Evolutionary conservation across 768 basidiomycete genomes (phyloP).

Genomic region (Macrolepiota fuliginosa): DNA sequence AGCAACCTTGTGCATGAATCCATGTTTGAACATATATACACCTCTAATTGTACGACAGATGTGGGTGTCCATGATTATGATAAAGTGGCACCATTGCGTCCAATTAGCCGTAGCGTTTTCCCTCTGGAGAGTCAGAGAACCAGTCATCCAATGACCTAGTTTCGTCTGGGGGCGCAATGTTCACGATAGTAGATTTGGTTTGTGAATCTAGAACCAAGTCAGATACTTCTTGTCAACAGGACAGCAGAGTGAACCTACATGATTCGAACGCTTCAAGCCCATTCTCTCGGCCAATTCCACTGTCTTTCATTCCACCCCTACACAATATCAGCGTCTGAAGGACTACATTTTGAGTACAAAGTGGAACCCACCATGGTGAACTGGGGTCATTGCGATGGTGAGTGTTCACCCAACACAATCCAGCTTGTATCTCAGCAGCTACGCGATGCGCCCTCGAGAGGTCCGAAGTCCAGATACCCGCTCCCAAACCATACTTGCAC

Average conservation of each 20-base stretch:
- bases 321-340: neutral
- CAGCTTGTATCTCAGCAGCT: constrained; percentile 65
- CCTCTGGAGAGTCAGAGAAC: constrained; percentile 59
- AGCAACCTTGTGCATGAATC: neutral
- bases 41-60: constrained; percentile 13
- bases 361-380: constrained; percentile 68
- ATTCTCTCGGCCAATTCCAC: constrained; percentile 85
- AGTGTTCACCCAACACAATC: constrained; percentile 86
- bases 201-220: constrained; percentile 59
- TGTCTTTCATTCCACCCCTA: constrained; percentile 90
- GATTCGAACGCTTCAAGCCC: constrained; percentile 78
- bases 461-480: constrained; percentile 77
- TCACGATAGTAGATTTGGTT: constrained; percentile 79
- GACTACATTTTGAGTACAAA: neutral
- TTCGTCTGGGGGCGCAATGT: constrained; percentile 62
- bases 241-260: constrained; percentile 45
- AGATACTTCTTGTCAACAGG: neutral
- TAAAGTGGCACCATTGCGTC: neutral
- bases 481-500: constrained; percentile 78
- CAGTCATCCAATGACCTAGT: constrained; percentile 67
- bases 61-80: constrained; percentile 6
- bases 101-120: constrained; percentile 63
- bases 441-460: constrained; percentile 76
- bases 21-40: neutral
- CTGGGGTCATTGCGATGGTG: constrained; percentile 90